A percentile compares a stretch with the other conserved stretches of the same genome.
These are phyloP conservation scores for Isoetes engelmannii DNA, from an alignment of 83 land plant genomes.

Conservation along the genomic window DNA sequence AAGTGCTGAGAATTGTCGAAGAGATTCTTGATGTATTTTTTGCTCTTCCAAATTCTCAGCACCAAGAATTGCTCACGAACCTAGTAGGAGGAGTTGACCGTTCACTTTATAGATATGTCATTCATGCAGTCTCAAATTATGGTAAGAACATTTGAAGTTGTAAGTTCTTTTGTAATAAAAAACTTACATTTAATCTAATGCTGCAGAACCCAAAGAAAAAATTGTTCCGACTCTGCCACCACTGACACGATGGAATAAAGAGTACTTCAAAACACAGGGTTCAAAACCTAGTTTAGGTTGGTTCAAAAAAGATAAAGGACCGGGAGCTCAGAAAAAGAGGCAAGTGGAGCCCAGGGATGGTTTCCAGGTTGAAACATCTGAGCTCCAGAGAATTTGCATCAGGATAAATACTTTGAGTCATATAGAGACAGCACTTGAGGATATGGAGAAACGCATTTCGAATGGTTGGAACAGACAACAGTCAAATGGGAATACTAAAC, in stretches of 20 bases:
- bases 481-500: conserved; percentile 13
- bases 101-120: conserved; percentile 57
- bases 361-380: conserved; percentile 39
- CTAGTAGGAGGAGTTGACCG: conserved; percentile 60
- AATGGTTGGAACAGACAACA: conserved; percentile 57
- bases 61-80: conserved; percentile 56
- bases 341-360: conserved; percentile 48
- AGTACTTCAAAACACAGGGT: conserved; percentile 1
- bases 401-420: conserved; percentile 77
- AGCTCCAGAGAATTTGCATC: conserved; percentile 58
- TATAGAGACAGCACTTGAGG: conserved; percentile 56
- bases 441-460: conserved; percentile 57
- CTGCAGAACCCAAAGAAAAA: conserved; percentile 19
- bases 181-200: neutral
- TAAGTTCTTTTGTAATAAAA: neutral
- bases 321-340: conserved; percentile 26
- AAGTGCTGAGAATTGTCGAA: conserved; percentile 63
- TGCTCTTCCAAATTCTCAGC: conserved; percentile 73
- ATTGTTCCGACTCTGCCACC: conserved; percentile 26
- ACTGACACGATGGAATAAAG: conserved; percentile 34
- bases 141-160: conserved; percentile 32
- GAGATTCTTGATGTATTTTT: conserved; percentile 86
- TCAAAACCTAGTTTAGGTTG: conserved; percentile 1
- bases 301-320: conserved; percentile 9
- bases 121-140: conserved; percentile 68